These are phyloP conservation scores for Mycena vitilis DNA, from an alignment of 768 basidiomycete genomes.

Conservation along the genomic window DNA sequence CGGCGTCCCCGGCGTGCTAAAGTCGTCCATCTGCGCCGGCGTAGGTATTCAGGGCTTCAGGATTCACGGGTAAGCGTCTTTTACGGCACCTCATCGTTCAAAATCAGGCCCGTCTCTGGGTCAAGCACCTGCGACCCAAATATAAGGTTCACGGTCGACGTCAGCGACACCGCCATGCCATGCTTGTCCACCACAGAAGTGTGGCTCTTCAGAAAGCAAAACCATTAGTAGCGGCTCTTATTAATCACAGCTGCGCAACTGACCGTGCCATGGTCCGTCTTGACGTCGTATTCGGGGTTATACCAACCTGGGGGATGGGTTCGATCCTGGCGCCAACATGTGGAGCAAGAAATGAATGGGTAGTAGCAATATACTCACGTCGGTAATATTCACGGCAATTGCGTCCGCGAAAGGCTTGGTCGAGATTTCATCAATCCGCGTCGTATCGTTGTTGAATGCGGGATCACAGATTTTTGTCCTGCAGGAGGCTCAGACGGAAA, in stretches of 20 bases:
- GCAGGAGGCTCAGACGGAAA: background rate
- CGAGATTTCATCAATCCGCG: slow-evolving; percentile 70
- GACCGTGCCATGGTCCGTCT: slow-evolving; percentile 89
- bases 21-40: slow-evolving; percentile 94
- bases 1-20: slow-evolving; percentile 85
- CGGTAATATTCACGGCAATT: slow-evolving; percentile 79
- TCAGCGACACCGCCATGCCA: slow-evolving; percentile 89
- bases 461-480: slow-evolving; percentile 91
- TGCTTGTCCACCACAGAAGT: slow-evolving; percentile 83
- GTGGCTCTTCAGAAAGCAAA: slow-evolving; percentile 70
- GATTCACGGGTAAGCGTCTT: too few species aligned
- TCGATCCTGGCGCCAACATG: slow-evolving; percentile 61
- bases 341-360: slow-evolving; percentile 11
- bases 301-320: slow-evolving; percentile 90
- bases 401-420: slow-evolving; percentile 74
- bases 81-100: slow-evolving; percentile 82
- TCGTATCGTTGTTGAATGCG: slow-evolving; percentile 66
- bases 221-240: slow-evolving; percentile 1
- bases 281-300: slow-evolving; percentile 81
- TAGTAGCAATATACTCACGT: slow-evolving; percentile 58
- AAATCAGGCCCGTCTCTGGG: slow-evolving; percentile 85
- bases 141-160: slow-evolving; percentile 89
- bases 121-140: slow-evolving; percentile 93
- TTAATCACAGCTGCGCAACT: slow-evolving; percentile 38
- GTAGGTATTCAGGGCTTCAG: too few species aligned